Evolutionary conservation across 768 basidiomycete species (phyloP).

Genomic region (Termitomyces heimii): DNA sequence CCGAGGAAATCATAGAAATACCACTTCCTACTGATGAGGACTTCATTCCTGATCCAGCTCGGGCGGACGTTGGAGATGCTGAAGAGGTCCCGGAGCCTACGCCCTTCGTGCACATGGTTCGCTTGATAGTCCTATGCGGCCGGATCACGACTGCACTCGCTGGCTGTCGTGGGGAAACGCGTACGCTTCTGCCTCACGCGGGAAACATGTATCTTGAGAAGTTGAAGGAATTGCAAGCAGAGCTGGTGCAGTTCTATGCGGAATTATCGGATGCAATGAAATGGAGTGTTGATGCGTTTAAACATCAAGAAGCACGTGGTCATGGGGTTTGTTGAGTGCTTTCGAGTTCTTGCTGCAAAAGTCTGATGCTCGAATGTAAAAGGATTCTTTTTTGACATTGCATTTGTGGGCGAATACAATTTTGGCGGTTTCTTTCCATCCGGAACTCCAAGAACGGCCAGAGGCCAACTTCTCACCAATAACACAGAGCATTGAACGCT

Average conservation of each 20-base stretch:
- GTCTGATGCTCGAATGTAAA: not conserved
- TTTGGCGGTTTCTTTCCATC: conserved; percentile 9
- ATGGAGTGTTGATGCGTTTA: conserved; percentile 14
- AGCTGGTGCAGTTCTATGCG: conserved; percentile 10
- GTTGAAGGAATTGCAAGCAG: conserved; percentile 5
- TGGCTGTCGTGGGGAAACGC: conserved; percentile 8
- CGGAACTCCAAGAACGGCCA: conserved; percentile 7
- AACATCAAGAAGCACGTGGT: conserved; percentile 11
- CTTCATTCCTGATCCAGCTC: conserved; percentile 7
- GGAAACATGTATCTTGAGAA: not conserved
- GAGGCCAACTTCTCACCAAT: conserved; percentile 2
- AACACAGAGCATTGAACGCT: conserved; percentile 9
- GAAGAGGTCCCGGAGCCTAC: conserved; percentile 9
- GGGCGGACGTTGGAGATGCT: conserved; percentile 1
- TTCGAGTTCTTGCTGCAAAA: too few species aligned
- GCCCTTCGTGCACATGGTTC: conserved; percentile 10
- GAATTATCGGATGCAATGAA: conserved; percentile 10
- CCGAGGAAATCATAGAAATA: conserved; percentile 14
- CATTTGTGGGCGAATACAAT: conserved; percentile 12
- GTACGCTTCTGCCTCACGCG: conserved; percentile 6
- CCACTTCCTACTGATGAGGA: conserved; percentile 13
- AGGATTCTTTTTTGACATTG: conserved; percentile 12
- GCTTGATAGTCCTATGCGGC: conserved; percentile 10
- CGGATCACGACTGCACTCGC: conserved; percentile 9
- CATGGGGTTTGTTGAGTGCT: conserved; percentile 5